These are phyloP conservation scores for Ceratobasidium sp. DNA, from an alignment of 1,284 basidiomycete genomes.

Conservation along the genomic window DNA sequence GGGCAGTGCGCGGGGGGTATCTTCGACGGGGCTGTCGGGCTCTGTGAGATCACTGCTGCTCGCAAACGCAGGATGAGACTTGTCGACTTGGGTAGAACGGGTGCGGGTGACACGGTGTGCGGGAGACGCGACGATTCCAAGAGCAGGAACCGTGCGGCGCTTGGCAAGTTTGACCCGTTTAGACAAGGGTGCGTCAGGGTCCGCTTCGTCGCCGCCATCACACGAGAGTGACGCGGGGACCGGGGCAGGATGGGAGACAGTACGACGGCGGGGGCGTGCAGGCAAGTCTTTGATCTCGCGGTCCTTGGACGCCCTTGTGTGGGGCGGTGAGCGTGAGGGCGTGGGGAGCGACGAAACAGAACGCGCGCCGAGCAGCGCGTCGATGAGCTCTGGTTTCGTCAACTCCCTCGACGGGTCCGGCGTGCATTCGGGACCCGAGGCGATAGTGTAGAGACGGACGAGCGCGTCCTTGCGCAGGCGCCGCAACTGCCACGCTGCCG, in stretches of 20 bases:
- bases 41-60: constrained; percentile 31
- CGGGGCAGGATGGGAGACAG: constrained; percentile 25
- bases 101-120: constrained; percentile 28
- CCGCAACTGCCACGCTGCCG: constrained; percentile 45
- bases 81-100: constrained; percentile 27
- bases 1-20: constrained; percentile 17
- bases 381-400: constrained; percentile 38
- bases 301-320: constrained; percentile 19
- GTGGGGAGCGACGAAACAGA: constrained; percentile 32
- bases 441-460: constrained; percentile 44
- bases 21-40: constrained; percentile 29
- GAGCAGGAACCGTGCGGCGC: constrained; percentile 21
- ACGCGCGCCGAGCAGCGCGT: constrained; percentile 38
- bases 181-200: constrained; percentile 34
- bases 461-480: constrained; percentile 45
- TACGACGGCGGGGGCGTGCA: constrained; percentile 31
- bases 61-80: constrained; percentile 21
- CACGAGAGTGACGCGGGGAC: constrained; percentile 34
- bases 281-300: constrained; percentile 40
- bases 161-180: constrained; percentile 36
- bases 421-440: constrained; percentile 36
- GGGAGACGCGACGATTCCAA: not conserved
- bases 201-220: constrained; percentile 37
- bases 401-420: constrained; percentile 33
- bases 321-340: constrained; percentile 35